Base-by-base conservation (phyloP, 331 rosid species). In the Phaseolus coccineus region DNA sequence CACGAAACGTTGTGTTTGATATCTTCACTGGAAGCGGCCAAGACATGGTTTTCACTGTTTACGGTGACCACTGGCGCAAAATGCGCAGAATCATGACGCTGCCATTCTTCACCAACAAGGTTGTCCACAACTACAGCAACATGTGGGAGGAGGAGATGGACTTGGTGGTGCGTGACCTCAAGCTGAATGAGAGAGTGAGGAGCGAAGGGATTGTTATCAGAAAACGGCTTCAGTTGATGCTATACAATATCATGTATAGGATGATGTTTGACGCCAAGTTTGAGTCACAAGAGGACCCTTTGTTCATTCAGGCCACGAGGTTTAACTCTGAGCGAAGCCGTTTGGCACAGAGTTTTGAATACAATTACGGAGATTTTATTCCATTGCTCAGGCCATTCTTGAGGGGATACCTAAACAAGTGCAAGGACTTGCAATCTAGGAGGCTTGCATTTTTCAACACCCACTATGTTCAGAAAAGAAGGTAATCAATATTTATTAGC, bases 91-190 rank as follows among this genome's bases (percentile, higher is more conserved):
- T 91, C 62, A 93, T 93, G 98, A 91, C 97, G 0, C 52, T 91
- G 28, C 95, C 98, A 0, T 91, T 93, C 62, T 93, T 93, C 86
- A 93, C 98, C 5, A 93, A 90, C 87, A 91, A 91, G 79, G 98
- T 91, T 11, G 95, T 93, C 42, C 88, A 91, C 0, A 81, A 83
- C 1, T 86, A 88, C n/a, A 90, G 98, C 81, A 75, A 33, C 44
- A 91, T 86, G 98, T 93, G 98, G 98, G 95, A 91, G 77, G 82
- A 90, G 31, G 98, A 93, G 78, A 91, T 93, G 95, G 91, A 88
- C 24, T 56, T 57, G 81, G 98, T 91, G 0, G 95, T 88, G 31
- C 55, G 70, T 1, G 98, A 90, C 33, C 86, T 93, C 15, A 84
- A 24, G 0, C 77, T 22, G 0, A 83, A 88, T 0, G 83, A 83